Base-by-base conservation (phyloP, 306 rosid genomes). In the Geum urbanum region DNA sequence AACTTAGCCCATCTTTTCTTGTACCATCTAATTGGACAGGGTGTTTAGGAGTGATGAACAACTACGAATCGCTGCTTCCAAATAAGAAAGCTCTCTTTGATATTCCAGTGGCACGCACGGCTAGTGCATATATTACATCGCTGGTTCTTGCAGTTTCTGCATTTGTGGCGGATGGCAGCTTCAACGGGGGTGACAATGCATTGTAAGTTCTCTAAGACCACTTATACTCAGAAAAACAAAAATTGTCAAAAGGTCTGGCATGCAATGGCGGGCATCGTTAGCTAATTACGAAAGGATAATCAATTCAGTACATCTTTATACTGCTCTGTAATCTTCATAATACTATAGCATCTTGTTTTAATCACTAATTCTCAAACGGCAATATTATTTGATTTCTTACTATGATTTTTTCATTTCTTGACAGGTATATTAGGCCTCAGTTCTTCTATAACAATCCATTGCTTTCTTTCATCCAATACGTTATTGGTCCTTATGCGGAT, bases 1-100 rank as follows among this genome's bases (percentile, higher is more conserved):
- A 90, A 79, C 92, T 92, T 43, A 92, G 96, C 75, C 98, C 98
- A 57, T 92, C 96, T 32, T 92, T 92, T 75, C 84, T 92, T 45
- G 96, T 92, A 63, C 96, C 98, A 47, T 90, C 98, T 9, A 92
- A 71, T 75, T 92, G 97, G 98, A 92, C 96, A 1, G 98, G 97
- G 43, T 92, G 96, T 80, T 62, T 90, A 67, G 98, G 98, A 72
- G 97, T 90, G 79, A 90, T 92, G 85, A 92, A 92, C 71, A 86
- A 92, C 79, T 92, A 92, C 39, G 98, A 92, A 49, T 90, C 92
- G 1, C 88, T 86, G 54, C 89, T 90, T 66, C 96, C 96, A 4
- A 92, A 84, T 78, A 90, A 86, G 87, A 80, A 85, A 76, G 98
- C 96, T 53, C 89, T 90, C 22, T 90, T 92, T 61, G 98, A 92